Evolutionary conservation across 2,329 filamentous ascomycete species (phyloP).

Genomic region (Pestalotiopsis sp.): DNA sequence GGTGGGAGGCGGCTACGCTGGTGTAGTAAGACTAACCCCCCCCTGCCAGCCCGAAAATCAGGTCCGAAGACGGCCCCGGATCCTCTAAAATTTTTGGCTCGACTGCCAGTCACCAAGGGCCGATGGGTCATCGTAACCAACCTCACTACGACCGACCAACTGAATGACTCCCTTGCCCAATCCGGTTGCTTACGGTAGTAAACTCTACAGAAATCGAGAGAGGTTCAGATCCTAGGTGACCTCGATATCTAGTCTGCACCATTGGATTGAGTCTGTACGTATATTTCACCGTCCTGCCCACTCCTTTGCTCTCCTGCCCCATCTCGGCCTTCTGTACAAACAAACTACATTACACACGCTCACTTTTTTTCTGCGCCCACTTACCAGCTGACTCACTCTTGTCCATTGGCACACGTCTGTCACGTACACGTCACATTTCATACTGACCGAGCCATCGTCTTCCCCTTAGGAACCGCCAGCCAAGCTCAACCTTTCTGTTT

Average conservation of each 20-base stretch:
- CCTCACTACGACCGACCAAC: too few relatives aligned
- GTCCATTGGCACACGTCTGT: too few relatives aligned
- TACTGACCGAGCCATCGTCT: not conserved
- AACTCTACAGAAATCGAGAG: not conserved
- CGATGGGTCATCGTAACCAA: not conserved
- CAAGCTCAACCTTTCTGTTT: not conserved
- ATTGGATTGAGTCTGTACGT: not conserved
- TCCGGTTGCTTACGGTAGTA: not conserved
- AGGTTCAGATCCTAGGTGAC: not conserved
- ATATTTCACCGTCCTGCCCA: not conserved
- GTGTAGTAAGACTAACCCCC: too few relatives aligned
- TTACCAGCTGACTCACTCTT: too few relatives aligned
- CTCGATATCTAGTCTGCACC: not conserved
- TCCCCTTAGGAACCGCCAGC: not conserved
- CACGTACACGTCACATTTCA: not conserved
- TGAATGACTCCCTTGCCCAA: not conserved
- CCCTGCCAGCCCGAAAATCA: not conserved
- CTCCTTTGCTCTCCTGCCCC: not conserved
- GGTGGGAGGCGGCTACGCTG: too few relatives aligned
- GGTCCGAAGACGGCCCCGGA: not conserved
- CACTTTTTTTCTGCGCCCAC: too few relatives aligned
- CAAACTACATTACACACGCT: too few relatives aligned
- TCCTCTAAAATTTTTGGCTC: conserved; percentile 1
- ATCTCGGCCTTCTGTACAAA: too few relatives aligned
- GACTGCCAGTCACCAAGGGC: not conserved